Evolutionary conservation across 2,329 filamentous ascomycete genomes (phyloP), one percentile per base, ranked within the genome.

Genomic region (Paecilomyces formosus): DNA sequence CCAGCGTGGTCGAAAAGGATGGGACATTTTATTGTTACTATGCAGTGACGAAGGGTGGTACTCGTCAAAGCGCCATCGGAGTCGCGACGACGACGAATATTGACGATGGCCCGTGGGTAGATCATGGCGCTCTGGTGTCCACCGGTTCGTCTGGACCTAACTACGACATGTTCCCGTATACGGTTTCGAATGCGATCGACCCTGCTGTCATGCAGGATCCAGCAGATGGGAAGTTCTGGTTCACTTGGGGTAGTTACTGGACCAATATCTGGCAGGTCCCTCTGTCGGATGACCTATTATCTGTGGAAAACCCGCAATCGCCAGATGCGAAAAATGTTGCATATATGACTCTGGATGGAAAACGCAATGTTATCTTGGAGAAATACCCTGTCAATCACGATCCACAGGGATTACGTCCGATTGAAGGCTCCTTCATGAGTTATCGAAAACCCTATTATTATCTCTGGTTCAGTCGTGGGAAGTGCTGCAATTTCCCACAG

Each of bases 231-330:
- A 63, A 65, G 4, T 80, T 79, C 62, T 79, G 79, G 59, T 71
- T 86, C 65, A 83, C 78, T 55, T 90, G 88, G 61, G 88, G 87
- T 51, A 87, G 83, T 51, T 90, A 88, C 77, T 90, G 86, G 86
- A 73, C 75, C 5, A 82, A 85, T 63, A 79, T 89, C 62, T 88
- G 84, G 76, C 82, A 85, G 67, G 81, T 85, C 1, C 71, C 76
- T 35, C 78, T 88, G 60, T 60, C 59, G 8, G 39, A 62, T 1
- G 65, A 70, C 50, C 56, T 71, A 9, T 51, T 72, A 12, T 67
- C 67, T 1, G 58, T 56, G 9, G 65, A 61, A 15, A 66, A 60
- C 1, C 62, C 64, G 1, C 21, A 55, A 1, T n/a, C 62, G 4
- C 64, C 67, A 3, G 63, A 70, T 54, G 66, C 66, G 3, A 61